phyloP scores from a whole-genome alignment of 805 yeast species.

The Metschnikowia lunata region DNA sequence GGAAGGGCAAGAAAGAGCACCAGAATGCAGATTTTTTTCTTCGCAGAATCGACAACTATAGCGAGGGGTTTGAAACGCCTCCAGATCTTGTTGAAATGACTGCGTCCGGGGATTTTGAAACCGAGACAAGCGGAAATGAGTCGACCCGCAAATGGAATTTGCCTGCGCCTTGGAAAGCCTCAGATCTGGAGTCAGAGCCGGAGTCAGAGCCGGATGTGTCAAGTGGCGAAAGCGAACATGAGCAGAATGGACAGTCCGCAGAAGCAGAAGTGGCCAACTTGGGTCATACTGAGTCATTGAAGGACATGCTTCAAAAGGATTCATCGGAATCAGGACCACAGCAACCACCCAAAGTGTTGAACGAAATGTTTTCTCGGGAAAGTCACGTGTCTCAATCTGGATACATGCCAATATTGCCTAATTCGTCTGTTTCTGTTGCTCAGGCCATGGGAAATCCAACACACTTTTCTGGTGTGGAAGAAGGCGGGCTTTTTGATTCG shows the following conservation, averaged over 20 bases:
- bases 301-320: no score
- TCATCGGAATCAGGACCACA: no score
- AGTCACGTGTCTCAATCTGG: no score
- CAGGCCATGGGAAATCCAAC: no score
- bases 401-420: no score
- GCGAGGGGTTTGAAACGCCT: background rate
- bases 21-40: constrained; percentile 1
- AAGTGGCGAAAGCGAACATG: background rate
- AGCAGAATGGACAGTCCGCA: background rate
- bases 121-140: background rate
- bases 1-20: background rate
- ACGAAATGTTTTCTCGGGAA: no score
- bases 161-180: constrained; percentile 2
- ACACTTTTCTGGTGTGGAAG: no score
- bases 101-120: background rate
- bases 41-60: background rate
- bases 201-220: background rate
- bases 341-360: no score
- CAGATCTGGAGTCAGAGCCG: background rate
- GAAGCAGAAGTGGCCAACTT: background rate
- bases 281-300: no score
- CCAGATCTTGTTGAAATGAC: background rate
- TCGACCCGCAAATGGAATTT: background rate
- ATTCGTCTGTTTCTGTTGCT: no score
- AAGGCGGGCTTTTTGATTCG: background rate